A percentile compares a stretch with the other conserved stretches of the same genome.
Conservation (phyloP, 1,139 yeast genomes). For the Yamadazyma membranifaciens region DNA sequence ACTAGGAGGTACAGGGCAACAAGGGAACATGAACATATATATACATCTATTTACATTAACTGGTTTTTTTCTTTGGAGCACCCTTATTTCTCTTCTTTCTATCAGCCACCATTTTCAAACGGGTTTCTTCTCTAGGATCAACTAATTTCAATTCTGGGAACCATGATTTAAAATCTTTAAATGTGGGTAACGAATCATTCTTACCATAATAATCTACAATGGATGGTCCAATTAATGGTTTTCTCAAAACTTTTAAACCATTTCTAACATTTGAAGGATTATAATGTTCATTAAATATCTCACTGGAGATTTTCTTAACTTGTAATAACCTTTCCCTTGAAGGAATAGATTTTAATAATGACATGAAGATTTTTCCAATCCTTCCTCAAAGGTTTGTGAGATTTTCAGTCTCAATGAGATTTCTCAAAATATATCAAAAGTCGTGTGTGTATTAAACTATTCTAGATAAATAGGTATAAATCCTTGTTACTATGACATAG, state of each 20-base stretch:
- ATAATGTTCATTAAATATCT: constrained; percentile 34
- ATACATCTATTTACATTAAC: constrained; percentile 3
- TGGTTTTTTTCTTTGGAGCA: constrained; percentile 75
- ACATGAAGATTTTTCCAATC: constrained; percentile 1
- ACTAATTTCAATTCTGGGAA: constrained; percentile 59
- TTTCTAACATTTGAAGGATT: constrained; percentile 73
- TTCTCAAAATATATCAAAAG: constrained; percentile 1
- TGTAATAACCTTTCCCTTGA: constrained; percentile 27
- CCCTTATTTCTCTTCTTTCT: constrained; percentile 90
- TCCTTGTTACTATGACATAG: too few relatives aligned
- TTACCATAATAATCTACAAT: constrained; percentile 75
- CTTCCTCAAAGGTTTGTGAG: neutral
- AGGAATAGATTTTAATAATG: constrained; percentile 16
- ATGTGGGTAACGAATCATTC: constrained; percentile 61
- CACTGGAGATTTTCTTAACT: constrained; percentile 29
- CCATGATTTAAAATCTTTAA: constrained; percentile 56
- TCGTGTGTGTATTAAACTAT: neutral
- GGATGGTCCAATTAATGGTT: constrained; percentile 74
- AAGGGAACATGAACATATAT: constrained; percentile 1
- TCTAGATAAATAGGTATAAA: neutral
- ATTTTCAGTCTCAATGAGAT: neutral
- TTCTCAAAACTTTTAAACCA: constrained; percentile 72
- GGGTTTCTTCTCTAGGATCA: constrained; percentile 73
- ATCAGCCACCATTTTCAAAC: constrained; percentile 62
- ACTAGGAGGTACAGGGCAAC: too few relatives aligned